phyloP scores from a whole-genome alignment of 495 filamentous ascomycete species.

The Haplographium delicatum region DNA sequence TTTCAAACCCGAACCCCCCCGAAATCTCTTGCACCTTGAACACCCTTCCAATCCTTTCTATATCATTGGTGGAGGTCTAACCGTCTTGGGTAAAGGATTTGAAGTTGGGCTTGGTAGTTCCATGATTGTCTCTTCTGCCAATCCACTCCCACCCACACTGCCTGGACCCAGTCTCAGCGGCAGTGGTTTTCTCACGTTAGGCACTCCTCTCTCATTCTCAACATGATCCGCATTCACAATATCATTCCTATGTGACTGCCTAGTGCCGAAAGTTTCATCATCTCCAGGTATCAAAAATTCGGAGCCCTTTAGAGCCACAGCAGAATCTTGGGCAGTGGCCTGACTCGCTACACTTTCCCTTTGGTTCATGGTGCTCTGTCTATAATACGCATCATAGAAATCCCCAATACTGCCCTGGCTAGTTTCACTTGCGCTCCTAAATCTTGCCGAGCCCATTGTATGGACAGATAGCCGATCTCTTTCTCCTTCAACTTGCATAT shows the following conservation, averaged over 20 bases:
- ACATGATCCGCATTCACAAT: too few species aligned
- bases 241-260: background rate
- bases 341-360: background rate
- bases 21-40: background rate
- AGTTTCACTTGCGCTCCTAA: conserved; percentile 3
- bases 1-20: too few species aligned
- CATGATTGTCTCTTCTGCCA: conserved; percentile 12
- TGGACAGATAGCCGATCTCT: background rate
- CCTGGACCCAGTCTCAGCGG: conserved; percentile 4
- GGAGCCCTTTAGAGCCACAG: background rate
- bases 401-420: conserved; percentile 15
- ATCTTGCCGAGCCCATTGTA: background rate
- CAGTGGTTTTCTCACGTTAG: background rate
- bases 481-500: background rate
- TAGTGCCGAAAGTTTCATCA: background rate
- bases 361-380: conserved; percentile 3
- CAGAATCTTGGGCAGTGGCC: too few species aligned
- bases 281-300: background rate
- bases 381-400: conserved; percentile 22
- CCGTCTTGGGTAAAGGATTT: conserved; percentile 17
- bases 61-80: too few species aligned
- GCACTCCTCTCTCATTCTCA: too few species aligned
- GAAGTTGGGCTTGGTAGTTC: conserved; percentile 7
- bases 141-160: background rate
- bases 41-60: background rate